A percentile compares a stretch with the other conserved stretches of the same genome.
phyloP scores from a whole-genome alignment of 106 monocot species.

The Acorus gramineus region DNA sequence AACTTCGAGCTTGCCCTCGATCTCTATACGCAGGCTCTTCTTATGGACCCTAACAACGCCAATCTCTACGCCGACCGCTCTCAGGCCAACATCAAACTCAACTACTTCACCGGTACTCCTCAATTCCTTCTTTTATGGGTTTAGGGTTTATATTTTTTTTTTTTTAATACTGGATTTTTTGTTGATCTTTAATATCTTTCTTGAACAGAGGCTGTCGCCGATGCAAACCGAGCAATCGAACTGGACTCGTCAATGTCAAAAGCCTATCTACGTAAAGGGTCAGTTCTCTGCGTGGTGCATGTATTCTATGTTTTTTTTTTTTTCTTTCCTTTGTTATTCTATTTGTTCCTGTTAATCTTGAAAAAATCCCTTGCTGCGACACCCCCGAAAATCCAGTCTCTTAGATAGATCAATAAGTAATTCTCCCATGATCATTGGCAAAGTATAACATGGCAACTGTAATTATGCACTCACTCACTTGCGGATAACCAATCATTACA shows the following conservation, averaged over 20 bases:
- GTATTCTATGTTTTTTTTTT: too few species aligned
- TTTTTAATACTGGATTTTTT: too few species aligned
- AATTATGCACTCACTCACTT: too few species aligned
- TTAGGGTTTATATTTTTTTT: too few species aligned
- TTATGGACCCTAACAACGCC: slow-evolving; percentile 54
- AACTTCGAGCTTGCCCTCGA: slow-evolving; percentile 81
- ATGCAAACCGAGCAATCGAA: slow-evolving; percentile 77
- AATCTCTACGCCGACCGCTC: slow-evolving; percentile 88
- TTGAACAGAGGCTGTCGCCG: slow-evolving; percentile 78
- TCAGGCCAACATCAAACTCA: slow-evolving; percentile 87
- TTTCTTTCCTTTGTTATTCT: too few species aligned
- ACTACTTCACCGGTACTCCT: slow-evolving; percentile 50
- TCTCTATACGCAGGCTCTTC: slow-evolving; percentile 72
- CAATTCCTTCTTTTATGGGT: neutral
- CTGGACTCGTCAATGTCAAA: slow-evolving; percentile 79
- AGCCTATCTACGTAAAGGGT: slow-evolving; percentile 95
- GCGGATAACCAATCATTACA: too few species aligned
- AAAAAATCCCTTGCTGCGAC: too few species aligned
- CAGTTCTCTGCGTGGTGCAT: neutral
- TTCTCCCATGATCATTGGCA: too few species aligned
- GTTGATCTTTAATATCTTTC: neutral
- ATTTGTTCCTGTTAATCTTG: too few species aligned
- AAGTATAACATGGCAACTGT: too few species aligned
- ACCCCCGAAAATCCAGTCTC: too few species aligned
- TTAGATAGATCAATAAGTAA: too few species aligned